Evolutionary conservation across 768 basidiomycete species (phyloP), one percentile per base, ranked within the genome.

Genomic region (Boletellus ananiceps): DNA sequence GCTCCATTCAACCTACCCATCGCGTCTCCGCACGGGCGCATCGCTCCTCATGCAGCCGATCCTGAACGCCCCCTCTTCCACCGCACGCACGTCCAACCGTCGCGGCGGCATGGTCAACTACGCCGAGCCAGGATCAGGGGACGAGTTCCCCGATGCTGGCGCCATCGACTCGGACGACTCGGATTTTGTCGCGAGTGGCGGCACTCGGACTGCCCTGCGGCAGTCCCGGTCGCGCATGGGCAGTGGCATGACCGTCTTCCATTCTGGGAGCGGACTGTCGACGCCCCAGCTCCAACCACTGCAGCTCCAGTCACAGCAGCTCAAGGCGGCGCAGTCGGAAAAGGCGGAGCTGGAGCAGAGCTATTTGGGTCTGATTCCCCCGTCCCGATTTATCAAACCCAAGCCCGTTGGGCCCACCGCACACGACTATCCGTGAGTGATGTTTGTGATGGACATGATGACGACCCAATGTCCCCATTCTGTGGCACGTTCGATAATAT

Each of bases 11-110:
- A 87, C 90, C 2, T 98, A 96, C 65, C 74, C 93, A 0, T 88
- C 93, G 6, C 80, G 95, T n/a, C 72, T 98, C 44, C 83, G 88
- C 21, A 94, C 95, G 0, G 96, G 96, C 14, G 78, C 86, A 3
- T 87, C 91, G 0, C 81, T 93, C 6, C 81, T 99, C 57, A 78
- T 98, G 69, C 96, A 99, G 61, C 96, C 96, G 16, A 81, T 91
- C 58, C 59, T 81, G 11, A 67, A 74, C 32, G 69, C 64, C 0
- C 33, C 72, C n/a, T 56, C 77, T 8, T 61, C 80, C 1, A 56
- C 74, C 8, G 66, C 64, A 8, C 73, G 80, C n/a, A 64, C 75
- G 1, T 68, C 78, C 2, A 77, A 75, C 35, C 76, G 86, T 43
- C 77, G 85, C 16, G 81, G 82, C 16, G 81, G 79, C n/a, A 74